Evolutionary conservation across 371 early-diverging fungal species (phyloP), one percentile per base, ranked within the genome.

Genomic region (Mycotypha africana): DNA sequence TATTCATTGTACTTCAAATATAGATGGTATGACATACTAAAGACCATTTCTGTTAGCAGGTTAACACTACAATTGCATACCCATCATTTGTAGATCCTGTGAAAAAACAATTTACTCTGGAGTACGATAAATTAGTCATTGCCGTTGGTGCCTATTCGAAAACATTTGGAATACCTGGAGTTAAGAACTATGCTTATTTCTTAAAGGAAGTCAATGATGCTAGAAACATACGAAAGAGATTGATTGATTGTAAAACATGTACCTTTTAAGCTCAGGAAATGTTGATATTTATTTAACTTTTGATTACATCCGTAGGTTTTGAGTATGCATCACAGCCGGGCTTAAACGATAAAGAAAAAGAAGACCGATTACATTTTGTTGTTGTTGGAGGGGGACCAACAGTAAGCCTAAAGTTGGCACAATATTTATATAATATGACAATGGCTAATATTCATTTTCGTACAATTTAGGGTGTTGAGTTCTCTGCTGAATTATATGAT

Each of bases 301-400:
- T 24, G n/a, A n/a, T n/a, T n/a, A 34, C 12, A 28, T 28, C 8
- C 34, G 4, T 42, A 70, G 70, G 74, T 47, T 81, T 93, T 64
- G 94, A 93, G 53, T 67, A 82, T 14, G 95, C 93, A 1, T 70
- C 54, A 43, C 78, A 62, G 62, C 89, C 85, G 62, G 83, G 56
- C 22, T 62, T 62, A 30, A 74, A 72, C 2, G 76, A 75, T 9
- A 71, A 76, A 28, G 90, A 92, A 55, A 70, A 79, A 47, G 59
- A 76, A 17, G 80, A 86, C 9, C 55, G 85, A 45, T 62, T 95
- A 41, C 85, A 89, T 45, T 87, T 95, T 70, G 93, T 88, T 9
- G 81, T 88, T 10, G 85, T 88, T 16, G 92, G 92, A 1, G 90
- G 90, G 35, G 92, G 92, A 0, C 87, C 87, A 5, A 86, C 87